phyloP scores from a whole-genome alignment of 805 yeast genomes.

The Helenozyma baotianmanensis region DNA sequence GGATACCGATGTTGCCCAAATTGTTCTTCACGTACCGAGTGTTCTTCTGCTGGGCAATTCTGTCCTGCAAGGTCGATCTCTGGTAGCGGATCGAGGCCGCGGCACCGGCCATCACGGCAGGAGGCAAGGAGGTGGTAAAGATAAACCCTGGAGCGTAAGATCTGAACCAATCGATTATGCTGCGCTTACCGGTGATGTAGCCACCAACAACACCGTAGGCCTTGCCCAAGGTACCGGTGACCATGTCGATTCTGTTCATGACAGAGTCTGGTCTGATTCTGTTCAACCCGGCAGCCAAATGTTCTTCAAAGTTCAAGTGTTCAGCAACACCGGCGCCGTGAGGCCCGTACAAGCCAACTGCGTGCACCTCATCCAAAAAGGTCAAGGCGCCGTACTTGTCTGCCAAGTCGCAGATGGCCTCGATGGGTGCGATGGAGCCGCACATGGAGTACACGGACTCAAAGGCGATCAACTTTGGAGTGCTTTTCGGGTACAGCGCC shows the following conservation, averaged over 20 bases:
- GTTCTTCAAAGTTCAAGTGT: constrained; percentile 84
- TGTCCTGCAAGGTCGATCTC: constrained; percentile 68
- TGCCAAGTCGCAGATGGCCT: constrained; percentile 88
- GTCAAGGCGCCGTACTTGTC: constrained; percentile 97
- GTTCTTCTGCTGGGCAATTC: constrained; percentile 79
- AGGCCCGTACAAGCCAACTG: constrained; percentile 98
- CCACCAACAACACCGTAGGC: constrained; percentile 98
- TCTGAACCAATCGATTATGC: constrained; percentile 90
- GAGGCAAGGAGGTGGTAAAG: constrained; percentile 95
- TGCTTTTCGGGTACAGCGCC: constrained; percentile 74
- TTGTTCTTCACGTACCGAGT: constrained; percentile 79
- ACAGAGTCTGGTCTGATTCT: constrained; percentile 44
- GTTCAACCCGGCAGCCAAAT: constrained; percentile 61
- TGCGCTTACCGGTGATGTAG: constrained; percentile 84
- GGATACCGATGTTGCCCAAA: constrained; percentile 70
- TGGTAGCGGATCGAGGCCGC: constrained; percentile 82
- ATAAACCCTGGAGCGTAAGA: constrained; percentile 97
- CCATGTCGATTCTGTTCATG: constrained; percentile 88
- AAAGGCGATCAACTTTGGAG: constrained; percentile 93
- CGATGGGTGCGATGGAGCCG: constrained; percentile 94
- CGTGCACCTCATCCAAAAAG: constrained; percentile 96
- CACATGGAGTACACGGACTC: constrained; percentile 98
- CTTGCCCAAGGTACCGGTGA: constrained; percentile 96
- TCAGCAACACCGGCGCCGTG: constrained; percentile 99
- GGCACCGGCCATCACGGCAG: constrained; percentile 96